phyloP scores from a whole-genome alignment of 129 eudicot species.

The Arctium lappa region DNA sequence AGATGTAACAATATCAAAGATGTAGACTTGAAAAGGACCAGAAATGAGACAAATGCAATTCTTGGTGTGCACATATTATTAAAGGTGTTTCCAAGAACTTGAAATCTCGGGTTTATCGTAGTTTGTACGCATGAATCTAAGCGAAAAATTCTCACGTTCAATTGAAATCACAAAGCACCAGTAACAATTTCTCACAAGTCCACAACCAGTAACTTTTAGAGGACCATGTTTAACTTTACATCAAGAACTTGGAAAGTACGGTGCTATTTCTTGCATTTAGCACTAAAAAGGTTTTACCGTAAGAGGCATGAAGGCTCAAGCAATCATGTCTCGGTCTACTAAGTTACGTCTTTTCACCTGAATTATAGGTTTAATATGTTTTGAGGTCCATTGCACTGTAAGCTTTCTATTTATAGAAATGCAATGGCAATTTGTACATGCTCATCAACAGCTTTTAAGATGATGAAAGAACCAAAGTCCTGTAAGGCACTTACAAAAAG shows the following conservation, averaged over 20 bases:
- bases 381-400: neutral
- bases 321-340: neutral
- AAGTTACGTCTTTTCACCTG: neutral
- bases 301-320: no score
- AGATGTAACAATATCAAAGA: neutral
- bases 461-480: constrained; percentile 8
- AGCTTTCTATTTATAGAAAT: constrained; percentile 2
- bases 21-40: neutral
- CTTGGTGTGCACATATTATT: no score
- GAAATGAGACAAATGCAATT: neutral
- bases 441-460: constrained; percentile 2
- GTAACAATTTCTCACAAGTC: neutral
- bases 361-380: neutral
- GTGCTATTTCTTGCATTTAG: neutral
- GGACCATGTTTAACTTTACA: neutral
- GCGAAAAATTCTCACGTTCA: no score
- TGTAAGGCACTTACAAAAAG: constrained; percentile 11
- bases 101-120: no score
- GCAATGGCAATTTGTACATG: neutral
- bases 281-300: neutral
- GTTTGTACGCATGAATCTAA: no score
- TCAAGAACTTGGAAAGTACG: neutral
- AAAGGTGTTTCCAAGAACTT: no score
- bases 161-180: no score
- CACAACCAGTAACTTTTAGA: no score